phyloP scores from a whole-genome alignment of 768 basidiomycete genomes.

The Leccinum variicolor region DNA sequence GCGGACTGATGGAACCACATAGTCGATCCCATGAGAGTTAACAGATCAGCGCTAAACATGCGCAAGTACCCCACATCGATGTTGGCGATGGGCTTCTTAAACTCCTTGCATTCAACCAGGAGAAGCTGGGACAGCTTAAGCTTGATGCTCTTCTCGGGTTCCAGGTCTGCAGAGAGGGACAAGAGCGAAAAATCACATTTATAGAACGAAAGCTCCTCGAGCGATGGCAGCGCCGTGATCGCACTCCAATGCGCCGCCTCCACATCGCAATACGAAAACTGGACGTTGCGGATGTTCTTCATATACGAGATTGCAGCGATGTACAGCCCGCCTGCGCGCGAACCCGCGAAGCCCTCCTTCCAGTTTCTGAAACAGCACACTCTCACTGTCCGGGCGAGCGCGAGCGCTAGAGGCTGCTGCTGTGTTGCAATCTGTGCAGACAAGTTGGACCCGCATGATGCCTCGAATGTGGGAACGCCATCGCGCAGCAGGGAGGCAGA shows the following conservation, averaged over 20 bases:
- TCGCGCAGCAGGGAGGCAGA: constrained; percentile 1
- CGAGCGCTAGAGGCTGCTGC: background rate
- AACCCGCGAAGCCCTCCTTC: background rate
- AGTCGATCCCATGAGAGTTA: too few species aligned
- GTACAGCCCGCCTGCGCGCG: background rate
- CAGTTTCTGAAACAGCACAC: constrained; percentile 1
- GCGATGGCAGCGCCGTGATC: constrained; percentile 8
- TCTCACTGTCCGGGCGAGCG: background rate
- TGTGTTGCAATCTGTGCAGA: background rate
- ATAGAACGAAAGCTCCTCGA: constrained; percentile 16
- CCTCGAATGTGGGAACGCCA: background rate
- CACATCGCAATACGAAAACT: constrained; percentile 8
- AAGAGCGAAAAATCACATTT: background rate
- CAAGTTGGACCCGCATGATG: background rate
- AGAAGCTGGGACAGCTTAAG: background rate
- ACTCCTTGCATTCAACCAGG: background rate
- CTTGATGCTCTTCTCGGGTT: background rate
- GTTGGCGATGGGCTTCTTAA: background rate
- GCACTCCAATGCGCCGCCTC: constrained; percentile 13
- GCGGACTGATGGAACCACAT: too few species aligned
- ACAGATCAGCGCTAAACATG: background rate
- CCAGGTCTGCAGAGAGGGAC: too few species aligned
- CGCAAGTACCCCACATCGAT: background rate
- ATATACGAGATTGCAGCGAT: constrained; percentile 9
- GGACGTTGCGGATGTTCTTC: constrained; percentile 16